Conservation (phyloP, 805 yeast species). For the Phaffomyces antillensis region DNA sequence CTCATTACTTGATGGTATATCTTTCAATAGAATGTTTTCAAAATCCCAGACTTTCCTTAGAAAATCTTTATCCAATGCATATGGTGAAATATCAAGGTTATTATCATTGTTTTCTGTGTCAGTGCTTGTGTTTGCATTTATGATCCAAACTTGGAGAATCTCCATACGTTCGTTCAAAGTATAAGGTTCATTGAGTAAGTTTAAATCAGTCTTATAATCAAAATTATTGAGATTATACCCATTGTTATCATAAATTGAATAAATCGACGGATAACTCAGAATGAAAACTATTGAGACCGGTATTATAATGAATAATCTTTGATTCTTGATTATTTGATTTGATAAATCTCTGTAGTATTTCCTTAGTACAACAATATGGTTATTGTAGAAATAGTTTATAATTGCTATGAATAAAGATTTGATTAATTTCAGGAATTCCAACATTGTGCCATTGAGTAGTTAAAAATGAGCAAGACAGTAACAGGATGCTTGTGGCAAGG, state of each 20-base stretch:
- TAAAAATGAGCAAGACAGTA: neutral
- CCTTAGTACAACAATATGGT: conserved; percentile 10
- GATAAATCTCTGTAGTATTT: conserved; percentile 21
- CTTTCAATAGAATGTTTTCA: conserved; percentile 27
- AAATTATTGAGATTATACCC: neutral
- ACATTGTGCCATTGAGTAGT: neutral
- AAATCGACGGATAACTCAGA: conserved; percentile 42
- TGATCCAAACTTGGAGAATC: conserved; percentile 2
- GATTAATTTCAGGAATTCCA: conserved; percentile 5
- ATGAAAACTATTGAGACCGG: conserved; percentile 42
- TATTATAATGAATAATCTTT: conserved; percentile 38
- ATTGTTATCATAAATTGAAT: conserved; percentile 21
- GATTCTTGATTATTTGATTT: conserved; percentile 27
- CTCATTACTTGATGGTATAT: conserved; percentile 6
- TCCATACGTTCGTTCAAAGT: conserved; percentile 1
- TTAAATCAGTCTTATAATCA: conserved; percentile 4
- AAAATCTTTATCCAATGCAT: conserved; percentile 31
- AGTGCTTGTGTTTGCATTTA: too few species aligned
- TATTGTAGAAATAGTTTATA: conserved; percentile 10
- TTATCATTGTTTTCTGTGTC: neutral
- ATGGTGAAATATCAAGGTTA: conserved; percentile 4
- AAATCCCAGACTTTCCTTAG: conserved; percentile 28
- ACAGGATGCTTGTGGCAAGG: too few species aligned
- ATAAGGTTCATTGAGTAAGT: neutral
- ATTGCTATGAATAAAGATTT: conserved; percentile 15